These are phyloP conservation scores for Candida tetrigidarum DNA, from an alignment of 1,139 yeast species.

Conservation along the genomic window DNA sequence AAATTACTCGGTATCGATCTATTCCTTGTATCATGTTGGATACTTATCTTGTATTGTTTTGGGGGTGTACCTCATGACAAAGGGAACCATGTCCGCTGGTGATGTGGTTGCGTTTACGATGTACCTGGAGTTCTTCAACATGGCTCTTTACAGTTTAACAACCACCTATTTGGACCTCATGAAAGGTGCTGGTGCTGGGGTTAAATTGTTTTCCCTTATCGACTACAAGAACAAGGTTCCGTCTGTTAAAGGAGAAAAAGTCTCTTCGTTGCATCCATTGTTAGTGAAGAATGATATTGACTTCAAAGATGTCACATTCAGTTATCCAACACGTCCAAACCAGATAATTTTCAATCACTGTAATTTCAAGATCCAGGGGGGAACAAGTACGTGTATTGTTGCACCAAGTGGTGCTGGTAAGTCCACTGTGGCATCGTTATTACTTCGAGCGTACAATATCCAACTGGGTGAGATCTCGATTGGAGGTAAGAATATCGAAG, in stretches of 20 bases:
- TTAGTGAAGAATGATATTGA: conserved; percentile 57
- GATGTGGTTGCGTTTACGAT: conserved; percentile 53
- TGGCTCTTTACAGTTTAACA: conserved; percentile 53
- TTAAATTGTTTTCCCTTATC: conserved; percentile 49
- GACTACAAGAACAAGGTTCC: conserved; percentile 50
- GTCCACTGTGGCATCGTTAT: conserved; percentile 76
- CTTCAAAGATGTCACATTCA: conserved; percentile 69
- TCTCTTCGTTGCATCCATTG: conserved; percentile 32
- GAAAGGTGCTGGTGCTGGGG: conserved; percentile 61
- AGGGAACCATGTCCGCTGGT: conserved; percentile 50
- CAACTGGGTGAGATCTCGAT: conserved; percentile 61
- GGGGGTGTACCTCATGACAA: conserved; percentile 47
- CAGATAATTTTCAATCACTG: conserved; percentile 71
- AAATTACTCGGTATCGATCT: conserved; percentile 49
- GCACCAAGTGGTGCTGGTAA: conserved; percentile 96
- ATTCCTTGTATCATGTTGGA: conserved; percentile 49
- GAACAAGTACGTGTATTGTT: conserved; percentile 85
- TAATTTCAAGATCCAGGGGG: conserved; percentile 61
- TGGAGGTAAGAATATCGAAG: conserved; percentile 67
- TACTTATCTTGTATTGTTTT: conserved; percentile 50
- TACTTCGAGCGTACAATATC: conserved; percentile 69
- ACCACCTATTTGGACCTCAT: conserved; percentile 58
- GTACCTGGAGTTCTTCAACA: conserved; percentile 54
- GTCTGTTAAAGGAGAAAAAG: conserved; percentile 43
- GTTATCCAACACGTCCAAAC: conserved; percentile 89